phyloP scores from a whole-genome alignment of 768 basidiomycete genomes.

The Roridomyces roridus region DNA sequence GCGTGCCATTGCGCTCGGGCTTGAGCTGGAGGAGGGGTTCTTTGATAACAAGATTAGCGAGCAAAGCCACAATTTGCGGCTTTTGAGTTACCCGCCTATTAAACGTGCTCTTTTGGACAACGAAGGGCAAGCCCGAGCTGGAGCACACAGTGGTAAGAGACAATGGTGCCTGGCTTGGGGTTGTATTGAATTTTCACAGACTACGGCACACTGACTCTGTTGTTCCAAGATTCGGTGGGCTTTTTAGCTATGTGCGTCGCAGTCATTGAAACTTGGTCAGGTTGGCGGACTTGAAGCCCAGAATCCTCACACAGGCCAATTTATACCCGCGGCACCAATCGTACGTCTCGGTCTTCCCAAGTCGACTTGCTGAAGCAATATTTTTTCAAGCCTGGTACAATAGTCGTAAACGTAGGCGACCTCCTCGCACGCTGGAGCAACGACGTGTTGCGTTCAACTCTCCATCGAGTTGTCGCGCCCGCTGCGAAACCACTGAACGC shows the following conservation, averaged over 20 bases:
- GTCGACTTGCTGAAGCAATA: background rate
- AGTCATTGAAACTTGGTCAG: constrained; percentile 31
- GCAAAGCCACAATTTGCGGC: constrained; percentile 80
- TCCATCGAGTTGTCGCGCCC: constrained; percentile 85
- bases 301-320: constrained; percentile 76
- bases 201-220: constrained; percentile 81
- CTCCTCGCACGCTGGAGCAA: constrained; percentile 86
- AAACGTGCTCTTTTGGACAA: constrained; percentile 58
- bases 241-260: background rate
- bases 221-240: constrained; percentile 78
- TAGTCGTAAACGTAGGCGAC: constrained; percentile 85
- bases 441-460: constrained; percentile 76
- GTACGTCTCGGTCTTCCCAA: constrained; percentile 46
- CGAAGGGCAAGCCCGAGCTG: constrained; percentile 81
- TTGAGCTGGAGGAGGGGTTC: constrained; percentile 73
- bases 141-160: constrained; percentile 72
- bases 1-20: constrained; percentile 85
- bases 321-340: constrained; percentile 76
- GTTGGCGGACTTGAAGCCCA: constrained; percentile 86
- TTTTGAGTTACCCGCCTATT: constrained; percentile 84
- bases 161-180: background rate
- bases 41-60: constrained; percentile 80
- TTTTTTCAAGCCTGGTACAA: constrained; percentile 67
- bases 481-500: constrained; percentile 53
- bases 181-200: constrained; percentile 44